Evolutionary conservation across 176 grass and related monocot species (phyloP), one percentile per base, ranked within the genome.

Genomic region (Oryza coarctata): DNA sequence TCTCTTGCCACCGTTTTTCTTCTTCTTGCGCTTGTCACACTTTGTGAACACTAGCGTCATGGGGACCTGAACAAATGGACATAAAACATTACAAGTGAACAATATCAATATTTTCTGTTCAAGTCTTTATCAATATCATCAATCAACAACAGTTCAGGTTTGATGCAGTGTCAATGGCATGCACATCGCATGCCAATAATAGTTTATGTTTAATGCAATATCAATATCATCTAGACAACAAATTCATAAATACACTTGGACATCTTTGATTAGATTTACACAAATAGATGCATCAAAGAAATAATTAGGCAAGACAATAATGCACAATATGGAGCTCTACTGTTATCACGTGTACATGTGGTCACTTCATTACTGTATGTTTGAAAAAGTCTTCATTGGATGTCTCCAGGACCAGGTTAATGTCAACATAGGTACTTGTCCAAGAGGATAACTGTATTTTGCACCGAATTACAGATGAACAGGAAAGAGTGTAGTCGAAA

Each of bases 1-100:
- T 85, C 89, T 93, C 74, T 82, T 95, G 31, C 91, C 96, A 1
- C 96, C 93, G 4, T 93, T 99, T 64, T 95, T 99, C 87, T 91
- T 98, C 87, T 98, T 99, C 88, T 90, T 93, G 57, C 96, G 88
- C 34, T 99, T 99, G 83, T 99, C 96, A 66, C 96, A 99, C 80
- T 99, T 99, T 2, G 96, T 99, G 87, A 99, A 99, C 29, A 99
- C 86, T 1, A 99, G 61, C 4, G 92, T 99, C 96, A 95, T 99
- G 6, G 96, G 96, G 35, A 99, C 90, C 96, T 99, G 85, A 85
- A 74, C 40, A 55, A 31, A 83, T 33, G 30, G 12, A 12, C 7
- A 73, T 45, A 73, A 69, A 71, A 70, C 60, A 87, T 77, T 77
- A 22, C 58, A 71, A 40, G 7, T 20, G 18, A 68, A 49, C 55